Conservation (phyloP, 371 early-diverging fungal species). For the Mucor velutinosus region DNA sequence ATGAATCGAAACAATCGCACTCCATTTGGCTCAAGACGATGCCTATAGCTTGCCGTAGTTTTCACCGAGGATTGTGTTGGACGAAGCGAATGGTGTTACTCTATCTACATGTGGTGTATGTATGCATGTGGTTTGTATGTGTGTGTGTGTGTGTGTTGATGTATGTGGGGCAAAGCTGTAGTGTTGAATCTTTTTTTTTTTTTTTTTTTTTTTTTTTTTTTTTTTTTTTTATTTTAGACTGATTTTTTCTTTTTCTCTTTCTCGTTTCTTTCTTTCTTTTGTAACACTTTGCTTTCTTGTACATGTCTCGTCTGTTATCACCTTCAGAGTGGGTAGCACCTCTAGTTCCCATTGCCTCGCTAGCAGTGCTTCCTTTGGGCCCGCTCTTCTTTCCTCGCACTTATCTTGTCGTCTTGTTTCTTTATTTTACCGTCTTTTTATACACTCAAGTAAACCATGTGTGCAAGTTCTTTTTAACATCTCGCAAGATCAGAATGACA, state of each 20-base stretch:
- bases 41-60: neutral
- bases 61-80: neutral
- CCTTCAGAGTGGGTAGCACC: constrained; percentile 54
- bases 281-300: neutral
- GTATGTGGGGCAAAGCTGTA: neutral
- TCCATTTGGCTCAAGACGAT: neutral
- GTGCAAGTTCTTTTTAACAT: constrained; percentile 43
- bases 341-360: constrained; percentile 34
- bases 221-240: neutral
- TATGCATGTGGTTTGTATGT: neutral
- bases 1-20: no score
- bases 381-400: constrained; percentile 46
- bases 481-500: constrained; percentile 34
- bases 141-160: neutral
- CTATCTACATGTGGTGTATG: neutral
- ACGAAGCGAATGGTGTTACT: neutral
- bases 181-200: constrained; percentile 1
- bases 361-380: constrained; percentile 41
- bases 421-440: constrained; percentile 41
- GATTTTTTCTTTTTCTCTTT: neutral
- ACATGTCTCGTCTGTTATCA: constrained; percentile 28
- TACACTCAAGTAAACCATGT: constrained; percentile 49
- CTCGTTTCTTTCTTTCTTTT: neutral
- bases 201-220: neutral
- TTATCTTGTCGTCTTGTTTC: constrained; percentile 39